phyloP scores from a whole-genome alignment of 2,329 filamentous ascomycete genomes.

The Arthrobotrys entomopaga region DNA sequence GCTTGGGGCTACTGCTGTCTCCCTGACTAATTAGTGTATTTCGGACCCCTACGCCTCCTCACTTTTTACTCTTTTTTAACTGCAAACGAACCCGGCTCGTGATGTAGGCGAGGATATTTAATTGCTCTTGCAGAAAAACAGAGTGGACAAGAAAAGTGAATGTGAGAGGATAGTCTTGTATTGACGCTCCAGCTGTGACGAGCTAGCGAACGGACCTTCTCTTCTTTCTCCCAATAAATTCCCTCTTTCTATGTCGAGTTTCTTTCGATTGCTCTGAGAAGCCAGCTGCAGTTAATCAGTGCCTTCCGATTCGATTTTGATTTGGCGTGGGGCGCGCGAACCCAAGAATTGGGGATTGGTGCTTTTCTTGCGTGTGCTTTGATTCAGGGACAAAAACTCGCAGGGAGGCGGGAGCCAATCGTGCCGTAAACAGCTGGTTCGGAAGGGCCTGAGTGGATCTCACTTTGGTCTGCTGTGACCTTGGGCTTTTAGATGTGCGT shows the following conservation, averaged over 20 bases:
- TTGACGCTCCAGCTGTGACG: conserved; percentile 31
- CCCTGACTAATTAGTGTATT: conserved; percentile 44
- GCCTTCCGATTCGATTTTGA: conserved; percentile 13
- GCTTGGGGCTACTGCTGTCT: conserved; percentile 23
- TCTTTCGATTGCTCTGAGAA: no score
- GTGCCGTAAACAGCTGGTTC: conserved; percentile 55
- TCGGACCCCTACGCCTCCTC: conserved; percentile 44
- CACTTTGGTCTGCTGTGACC: conserved; percentile 12
- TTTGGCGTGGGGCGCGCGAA: conserved; percentile 48
- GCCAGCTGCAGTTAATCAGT: background rate
- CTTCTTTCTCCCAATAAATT: conserved; percentile 25
- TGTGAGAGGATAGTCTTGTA: conserved; percentile 11
- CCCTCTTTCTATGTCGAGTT: conserved; percentile 11
- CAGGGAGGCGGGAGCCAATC: conserved; percentile 53
- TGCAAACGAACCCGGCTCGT: conserved; percentile 38
- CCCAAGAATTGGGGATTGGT: conserved; percentile 9
- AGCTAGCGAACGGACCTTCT: conserved; percentile 54
- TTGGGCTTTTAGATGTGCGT: conserved; percentile 21
- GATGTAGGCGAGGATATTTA: conserved; percentile 37
- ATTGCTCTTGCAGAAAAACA: conserved; percentile 27
- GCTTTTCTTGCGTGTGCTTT: conserved; percentile 24
- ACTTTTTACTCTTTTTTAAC: conserved; percentile 44
- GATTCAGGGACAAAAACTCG: conserved; percentile 55
- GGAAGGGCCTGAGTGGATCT: conserved; percentile 29
- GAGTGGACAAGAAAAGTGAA: conserved; percentile 13